These are phyloP conservation scores for Coccomyxa sp. DNA, from an alignment of 139 green algal species.

Conservation along the genomic window DNA sequence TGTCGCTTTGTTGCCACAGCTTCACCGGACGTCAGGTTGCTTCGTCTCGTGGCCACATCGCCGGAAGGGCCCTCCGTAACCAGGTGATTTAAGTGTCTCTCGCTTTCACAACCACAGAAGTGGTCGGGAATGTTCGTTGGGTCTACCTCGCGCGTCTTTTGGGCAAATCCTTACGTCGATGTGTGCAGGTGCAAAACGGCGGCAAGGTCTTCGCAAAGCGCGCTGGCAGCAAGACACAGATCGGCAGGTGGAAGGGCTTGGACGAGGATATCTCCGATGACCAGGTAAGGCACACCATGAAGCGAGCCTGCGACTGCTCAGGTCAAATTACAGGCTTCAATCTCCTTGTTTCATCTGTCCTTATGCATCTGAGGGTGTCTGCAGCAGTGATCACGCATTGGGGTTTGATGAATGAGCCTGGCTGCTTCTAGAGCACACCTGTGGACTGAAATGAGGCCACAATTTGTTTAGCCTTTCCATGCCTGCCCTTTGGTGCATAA, in stretches of 20 bases:
- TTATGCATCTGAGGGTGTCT: too few species aligned
- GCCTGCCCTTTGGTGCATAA: too few species aligned
- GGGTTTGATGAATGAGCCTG: too few species aligned
- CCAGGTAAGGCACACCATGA: conserved; percentile 52
- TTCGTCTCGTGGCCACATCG: not conserved
- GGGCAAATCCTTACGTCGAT: not conserved
- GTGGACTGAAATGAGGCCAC: too few species aligned
- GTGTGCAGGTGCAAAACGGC: conserved; percentile 13
- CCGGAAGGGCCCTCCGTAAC: not conserved
- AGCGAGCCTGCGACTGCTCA: not conserved
- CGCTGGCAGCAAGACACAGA: conserved; percentile 25
- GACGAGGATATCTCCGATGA: conserved; percentile 92
- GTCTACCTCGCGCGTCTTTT: not conserved
- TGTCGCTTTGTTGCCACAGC: not conserved
- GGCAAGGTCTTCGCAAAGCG: conserved; percentile 5
- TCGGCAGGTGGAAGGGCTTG: conserved; percentile 80
- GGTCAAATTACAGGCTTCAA: not conserved
- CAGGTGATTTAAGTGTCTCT: not conserved
- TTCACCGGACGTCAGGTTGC: not conserved
- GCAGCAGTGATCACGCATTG: too few species aligned
- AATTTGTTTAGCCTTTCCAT: too few species aligned
- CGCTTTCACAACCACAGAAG: not conserved
- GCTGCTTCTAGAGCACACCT: too few species aligned
- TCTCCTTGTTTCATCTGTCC: too few species aligned
- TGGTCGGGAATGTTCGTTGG: not conserved